These are phyloP conservation scores for Kalanchoe fedtschenkoi DNA, from an alignment of 164 flowering plant species.

Conservation along the genomic window DNA sequence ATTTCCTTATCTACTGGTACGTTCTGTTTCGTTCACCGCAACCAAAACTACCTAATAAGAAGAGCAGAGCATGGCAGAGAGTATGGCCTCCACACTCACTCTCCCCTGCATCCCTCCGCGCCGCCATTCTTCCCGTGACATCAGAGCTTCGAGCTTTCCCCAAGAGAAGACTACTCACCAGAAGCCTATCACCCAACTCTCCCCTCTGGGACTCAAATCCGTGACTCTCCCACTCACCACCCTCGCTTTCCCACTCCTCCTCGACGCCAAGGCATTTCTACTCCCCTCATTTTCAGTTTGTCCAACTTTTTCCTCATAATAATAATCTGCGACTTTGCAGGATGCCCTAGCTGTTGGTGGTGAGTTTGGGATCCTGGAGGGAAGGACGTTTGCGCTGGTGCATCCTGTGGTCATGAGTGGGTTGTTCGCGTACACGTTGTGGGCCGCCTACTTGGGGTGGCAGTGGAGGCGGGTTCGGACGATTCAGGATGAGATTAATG, in stretches of 20 bases:
- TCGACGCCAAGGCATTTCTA: neutral
- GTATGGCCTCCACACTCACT: slow-evolving; percentile 1
- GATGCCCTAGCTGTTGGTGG: slow-evolving; percentile 77
- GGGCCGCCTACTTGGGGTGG: slow-evolving; percentile 91
- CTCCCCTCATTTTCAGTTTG: neutral
- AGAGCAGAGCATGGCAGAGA: neutral
- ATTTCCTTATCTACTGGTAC: neutral
- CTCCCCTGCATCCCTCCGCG: neutral
- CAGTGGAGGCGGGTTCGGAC: slow-evolving; percentile 95
- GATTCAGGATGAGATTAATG: slow-evolving; percentile 66
- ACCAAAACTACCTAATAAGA: neutral
- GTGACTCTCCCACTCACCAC: neutral
- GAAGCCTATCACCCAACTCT: neutral
- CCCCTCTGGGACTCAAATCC: neutral
- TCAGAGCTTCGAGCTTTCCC: neutral
- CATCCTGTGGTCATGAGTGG: slow-evolving; percentile 75
- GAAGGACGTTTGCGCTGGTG: slow-evolving; percentile 58
- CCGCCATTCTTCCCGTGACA: neutral
- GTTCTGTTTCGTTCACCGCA: neutral
- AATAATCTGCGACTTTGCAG: slow-evolving; percentile 28
- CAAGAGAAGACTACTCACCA: neutral
- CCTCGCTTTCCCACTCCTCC: slow-evolving; percentile 1
- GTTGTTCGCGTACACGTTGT: slow-evolving; percentile 68
- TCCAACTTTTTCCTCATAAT: too few relatives aligned
- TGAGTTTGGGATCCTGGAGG: slow-evolving; percentile 78